Base-by-base conservation (phyloP, 164 flowering plant species). In the Magnolia changhungtana region DNA sequence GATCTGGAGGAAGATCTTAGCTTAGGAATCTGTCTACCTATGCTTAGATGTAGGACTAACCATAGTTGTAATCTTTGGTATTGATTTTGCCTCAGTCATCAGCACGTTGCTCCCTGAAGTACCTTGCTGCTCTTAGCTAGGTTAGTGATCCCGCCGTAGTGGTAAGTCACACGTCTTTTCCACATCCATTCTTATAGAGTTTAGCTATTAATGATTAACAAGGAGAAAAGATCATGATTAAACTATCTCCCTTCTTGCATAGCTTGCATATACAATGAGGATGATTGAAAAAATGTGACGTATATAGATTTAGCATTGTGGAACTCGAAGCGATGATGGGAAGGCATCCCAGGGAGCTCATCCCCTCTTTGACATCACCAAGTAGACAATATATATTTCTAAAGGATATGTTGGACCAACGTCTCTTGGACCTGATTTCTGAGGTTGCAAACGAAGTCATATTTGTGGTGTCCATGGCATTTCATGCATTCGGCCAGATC, bases 261-360 rank as follows among this genome's bases (percentile, higher is more conserved):
- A 91, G 79, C 84, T 91, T 11, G 93, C 92, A 2, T 70, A 63
- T 21, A 82, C 91, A 63, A 87, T 88, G 90, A 63, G 64, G 29
- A 85, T 88, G 3, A 90, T 89, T 2, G 88, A 84, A n/a, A n/a
- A 88, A 90, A 74, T 87, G 91, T 72, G 96, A 91, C 76, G 92
- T 90, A 11, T 91, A 90, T 68, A 91, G 93, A 81, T 91, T 88
- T 65, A 93, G 96, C 50, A 89, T 91, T 74, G 88, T 90, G 58
- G 83, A 86, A n/a, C 66, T 90, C 31, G 96, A 91, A 75, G 78
- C 88, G 23, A 81, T 91, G 83, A 87, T 85, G 87, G 96, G 96
- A 75, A 82, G 71, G 74, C 96, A 91, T 61, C 96, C 96, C 4
- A 85, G 91, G 6, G 90, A 90, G 45, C 74, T 89, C 55, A 66